Conservation (phyloP, 352 stramenopile species). For the Paralagenidium karlingii region DNA sequence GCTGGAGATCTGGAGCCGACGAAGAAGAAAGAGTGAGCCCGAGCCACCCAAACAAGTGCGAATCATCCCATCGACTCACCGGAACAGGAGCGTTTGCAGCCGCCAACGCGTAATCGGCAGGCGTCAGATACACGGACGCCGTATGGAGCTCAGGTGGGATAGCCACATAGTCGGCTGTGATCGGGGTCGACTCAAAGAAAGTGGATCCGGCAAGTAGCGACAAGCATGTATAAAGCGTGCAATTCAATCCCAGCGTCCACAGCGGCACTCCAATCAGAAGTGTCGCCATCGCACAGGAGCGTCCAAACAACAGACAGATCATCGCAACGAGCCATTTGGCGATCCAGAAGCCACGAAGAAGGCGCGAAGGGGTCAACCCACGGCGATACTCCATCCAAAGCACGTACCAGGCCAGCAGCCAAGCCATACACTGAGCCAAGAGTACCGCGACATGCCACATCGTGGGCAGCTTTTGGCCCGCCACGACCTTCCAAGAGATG, state of each 20-base stretch:
- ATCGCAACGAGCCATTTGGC: slow-evolving; percentile 36
- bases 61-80: too few species aligned
- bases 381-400: slow-evolving; percentile 74
- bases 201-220: slow-evolving; percentile 33
- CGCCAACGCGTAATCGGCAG: too few species aligned
- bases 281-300: too few species aligned
- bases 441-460: background rate
- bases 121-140: slow-evolving; percentile 45
- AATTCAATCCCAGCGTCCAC: too few species aligned
- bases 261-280: too few species aligned
- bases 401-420: slow-evolving; percentile 10
- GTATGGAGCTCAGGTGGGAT: slow-evolving; percentile 29
- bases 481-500: background rate
- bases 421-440: slow-evolving; percentile 12
- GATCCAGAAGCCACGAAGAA: slow-evolving; percentile 49
- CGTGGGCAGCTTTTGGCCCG: background rate
- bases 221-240: slow-evolving; percentile 24
- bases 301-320: too few species aligned
- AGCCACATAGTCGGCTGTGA: slow-evolving; percentile 33
- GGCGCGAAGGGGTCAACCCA: slow-evolving; percentile 30
- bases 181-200: slow-evolving; percentile 28
- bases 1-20: too few species aligned
- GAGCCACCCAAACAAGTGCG: too few species aligned
- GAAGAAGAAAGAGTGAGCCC: too few species aligned
- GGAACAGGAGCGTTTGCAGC: too few species aligned